Evolutionary conservation across 192 early-diverging fungal genomes (phyloP), one percentile per base, ranked within the genome.

Genomic region (Coemansia sp.): DNA sequence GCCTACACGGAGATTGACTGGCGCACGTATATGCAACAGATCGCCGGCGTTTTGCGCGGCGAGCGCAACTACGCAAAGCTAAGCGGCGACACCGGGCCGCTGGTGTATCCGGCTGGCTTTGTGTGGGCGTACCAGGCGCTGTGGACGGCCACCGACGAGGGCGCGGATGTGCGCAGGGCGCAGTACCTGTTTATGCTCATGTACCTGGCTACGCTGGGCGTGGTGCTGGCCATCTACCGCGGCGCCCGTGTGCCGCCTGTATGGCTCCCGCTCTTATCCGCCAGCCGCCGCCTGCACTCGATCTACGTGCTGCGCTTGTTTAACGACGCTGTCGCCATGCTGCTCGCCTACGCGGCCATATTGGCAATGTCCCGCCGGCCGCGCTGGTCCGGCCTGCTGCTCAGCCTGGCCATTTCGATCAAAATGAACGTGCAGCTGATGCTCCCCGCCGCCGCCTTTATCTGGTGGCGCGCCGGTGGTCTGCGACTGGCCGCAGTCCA

Each of bases 351-450:
- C 60, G 44, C 75, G 10, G 78, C 83, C 26, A 76, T 88, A 8
- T 63, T 84, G n/a, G 78, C 84, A 1, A 79, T 94, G 72, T 44
- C 83, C 12, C 31, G 79, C 39, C 66, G 45, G 26, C 65, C 44
- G 26, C 34, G 53, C 3, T 31, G 45, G 51, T 60, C 67, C 14
- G 58, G 56, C 3, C 22, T 61, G 28, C 45, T 65, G 40, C 40
- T 64, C 3, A 95, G 94, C 57, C 35, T 89, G 1, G 90, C 86
- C 1, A 57, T 96, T 2, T 90, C 94, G 0, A 69, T 98, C 35
- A 98, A 98, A 57, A 98, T 98, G 95, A 96, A 93, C 59, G 84
- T 92, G 11, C 75, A 95, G 19, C 75, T 98, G 8, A 91, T 91
- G 67, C 89, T 91, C 29, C 95, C 95, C 0, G 94, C 86, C 0